Conservation (phyloP, 441 rosid genomes). For the Pelargonium myrrhifolium region DNA sequence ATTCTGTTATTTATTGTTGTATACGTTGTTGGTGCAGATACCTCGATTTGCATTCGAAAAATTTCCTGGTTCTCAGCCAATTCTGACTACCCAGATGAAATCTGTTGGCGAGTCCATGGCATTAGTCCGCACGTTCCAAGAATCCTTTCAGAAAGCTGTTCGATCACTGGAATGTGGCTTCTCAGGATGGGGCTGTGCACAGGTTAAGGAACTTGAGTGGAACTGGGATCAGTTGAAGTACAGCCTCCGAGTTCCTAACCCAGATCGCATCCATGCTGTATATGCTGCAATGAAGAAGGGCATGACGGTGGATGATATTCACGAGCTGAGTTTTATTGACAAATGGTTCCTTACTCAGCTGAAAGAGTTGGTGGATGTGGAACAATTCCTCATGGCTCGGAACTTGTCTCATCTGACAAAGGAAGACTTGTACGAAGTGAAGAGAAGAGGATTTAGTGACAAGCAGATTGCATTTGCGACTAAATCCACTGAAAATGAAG, state of each 20-base stretch:
- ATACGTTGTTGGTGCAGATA: background rate
- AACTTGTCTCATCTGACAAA: slow-evolving; percentile 34
- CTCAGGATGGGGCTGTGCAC: slow-evolving; percentile 89
- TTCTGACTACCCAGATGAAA: slow-evolving; percentile 95
- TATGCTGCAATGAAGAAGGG: slow-evolving; percentile 97
- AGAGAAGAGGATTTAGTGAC: slow-evolving; percentile 83
- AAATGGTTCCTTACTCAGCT: slow-evolving; percentile 95
- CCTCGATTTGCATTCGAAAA: slow-evolving; percentile 87
- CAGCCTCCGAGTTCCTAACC: slow-evolving; percentile 80
- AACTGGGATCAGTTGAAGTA: slow-evolving; percentile 86
- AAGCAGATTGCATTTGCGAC: slow-evolving; percentile 89
- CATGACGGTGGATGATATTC: slow-evolving; percentile 76
- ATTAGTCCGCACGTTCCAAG: slow-evolving; percentile 86
- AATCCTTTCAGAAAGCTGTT: slow-evolving; percentile 90
- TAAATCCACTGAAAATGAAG: slow-evolving; percentile 75
- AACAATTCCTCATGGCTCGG: background rate
- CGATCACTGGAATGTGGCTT: slow-evolving; percentile 76
- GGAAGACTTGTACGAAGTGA: slow-evolving; percentile 76
- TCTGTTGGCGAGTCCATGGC: slow-evolving; percentile 97
- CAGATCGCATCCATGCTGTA: slow-evolving; percentile 76
- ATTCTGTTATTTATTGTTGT: background rate
- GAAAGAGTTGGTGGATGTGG: slow-evolving; percentile 17
- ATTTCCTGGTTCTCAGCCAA: slow-evolving; percentile 89
- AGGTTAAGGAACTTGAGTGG: slow-evolving; percentile 68
- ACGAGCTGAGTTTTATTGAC: slow-evolving; percentile 73